Base-by-base conservation (phyloP, 768 basidiomycete species). In the Trametes punicea region DNA sequence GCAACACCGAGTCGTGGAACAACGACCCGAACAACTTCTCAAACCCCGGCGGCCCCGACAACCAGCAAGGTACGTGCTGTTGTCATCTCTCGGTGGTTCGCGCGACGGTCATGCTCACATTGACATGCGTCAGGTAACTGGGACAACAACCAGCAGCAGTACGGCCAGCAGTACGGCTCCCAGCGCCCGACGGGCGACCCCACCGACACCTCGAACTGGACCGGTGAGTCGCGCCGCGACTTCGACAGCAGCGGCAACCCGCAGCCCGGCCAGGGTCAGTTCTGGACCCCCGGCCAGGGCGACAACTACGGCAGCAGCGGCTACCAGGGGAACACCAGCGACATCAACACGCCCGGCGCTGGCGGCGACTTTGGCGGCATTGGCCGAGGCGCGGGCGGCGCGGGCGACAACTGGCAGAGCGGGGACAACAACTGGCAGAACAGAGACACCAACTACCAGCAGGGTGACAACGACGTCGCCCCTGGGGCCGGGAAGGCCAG, bases 1-100 rank as follows among this genome's bases (percentile, higher is more conserved):
- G 59, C 55, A 56, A 36, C 48, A 60, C 54, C 29, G 59, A 60
- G 52, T 59, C 57, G 41, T 60, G 60, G 60, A 54, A 53, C 60
- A 61, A 49, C 38, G 60, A 57, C 47, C 60, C 60, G 34, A 56
- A 60, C 51, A 46, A 30, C 54, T 60, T 60, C 49, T 45, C 46
- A 15, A 60, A 56, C 55, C 20, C 47, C 11, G 23, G 39, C 10
- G 52, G 52, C 41, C 59, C 54, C n/a, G 45, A 56, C 21, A 50
- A 36, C 30, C 40, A 48, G 40, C 31, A 40, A 3, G 47, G 55
- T 48, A 56, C 33, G 47, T 25, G 5, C 4, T 15, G 15, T 15
- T 10, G 31, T 31, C 13, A 8, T 13, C 7, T 31, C 7, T 7
- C 31, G 13, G 13, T 31, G 31, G 31, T 13, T 31, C 31, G 31